Conservation (phyloP, 2,329 filamentous ascomycete genomes). For the Alternaria longipes region DNA sequence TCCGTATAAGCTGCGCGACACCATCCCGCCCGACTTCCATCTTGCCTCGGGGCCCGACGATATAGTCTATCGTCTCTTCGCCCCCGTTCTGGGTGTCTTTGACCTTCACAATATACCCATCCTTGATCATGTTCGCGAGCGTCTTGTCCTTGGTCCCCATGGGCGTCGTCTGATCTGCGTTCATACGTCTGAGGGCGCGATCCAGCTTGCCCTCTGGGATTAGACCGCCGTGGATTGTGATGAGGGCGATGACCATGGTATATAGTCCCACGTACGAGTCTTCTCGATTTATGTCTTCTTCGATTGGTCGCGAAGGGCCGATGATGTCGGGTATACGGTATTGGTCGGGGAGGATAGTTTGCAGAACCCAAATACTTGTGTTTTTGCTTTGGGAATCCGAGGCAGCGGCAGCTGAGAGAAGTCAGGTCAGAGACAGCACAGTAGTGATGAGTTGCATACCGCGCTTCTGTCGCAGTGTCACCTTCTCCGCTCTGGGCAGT, state of each 20-base stretch:
- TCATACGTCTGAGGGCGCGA: constrained; percentile 76
- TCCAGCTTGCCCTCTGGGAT: constrained; percentile 82
- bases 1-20: constrained; percentile 72
- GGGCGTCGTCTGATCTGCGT: constrained; percentile 78
- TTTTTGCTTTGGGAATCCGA: constrained; percentile 60
- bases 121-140: constrained; percentile 76
- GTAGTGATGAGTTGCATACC: constrained; percentile 59
- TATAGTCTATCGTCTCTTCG: constrained; percentile 81
- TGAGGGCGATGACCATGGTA: constrained; percentile 79
- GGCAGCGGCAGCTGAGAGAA: constrained; percentile 61
- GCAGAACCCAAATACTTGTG: constrained; percentile 79
- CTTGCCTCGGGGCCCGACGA: constrained; percentile 84
- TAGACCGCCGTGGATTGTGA: constrained; percentile 74
- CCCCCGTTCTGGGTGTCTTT: constrained; percentile 75
- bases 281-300: constrained; percentile 66
- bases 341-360: constrained; percentile 72
- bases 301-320: constrained; percentile 72
- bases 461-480: constrained; percentile 80
- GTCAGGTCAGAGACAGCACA: neutral
- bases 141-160: constrained; percentile 77
- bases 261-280: constrained; percentile 84
- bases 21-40: constrained; percentile 83
- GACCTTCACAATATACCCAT: constrained; percentile 82
- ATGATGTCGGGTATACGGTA: constrained; percentile 74
- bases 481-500: constrained; percentile 81